phyloP scores from a whole-genome alignment of 116 monocot species.

The Dioscorea cayenensis region DNA sequence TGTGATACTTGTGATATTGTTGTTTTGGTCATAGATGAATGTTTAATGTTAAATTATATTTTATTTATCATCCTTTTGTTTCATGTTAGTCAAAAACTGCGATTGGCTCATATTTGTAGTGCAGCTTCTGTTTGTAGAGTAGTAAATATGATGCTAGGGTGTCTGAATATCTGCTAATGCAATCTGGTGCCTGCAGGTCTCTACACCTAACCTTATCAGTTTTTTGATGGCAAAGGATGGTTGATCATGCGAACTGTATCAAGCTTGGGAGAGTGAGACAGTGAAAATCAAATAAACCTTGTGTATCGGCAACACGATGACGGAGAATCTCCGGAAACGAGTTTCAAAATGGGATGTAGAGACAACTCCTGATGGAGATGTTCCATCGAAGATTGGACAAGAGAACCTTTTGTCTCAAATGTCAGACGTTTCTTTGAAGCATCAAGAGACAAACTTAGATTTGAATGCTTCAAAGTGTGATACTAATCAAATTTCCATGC shows the following conservation, averaged over 20 bases:
- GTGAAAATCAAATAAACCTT: background rate
- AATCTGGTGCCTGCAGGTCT: background rate
- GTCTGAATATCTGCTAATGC: background rate
- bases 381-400: conserved; percentile 2
- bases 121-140: too few relatives aligned
- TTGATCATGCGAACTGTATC: background rate
- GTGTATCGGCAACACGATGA: conserved; percentile 12
- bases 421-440: conserved; percentile 9
- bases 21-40: background rate
- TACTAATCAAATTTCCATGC: background rate
- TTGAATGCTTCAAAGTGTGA: conserved; percentile 10
- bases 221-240: background rate
- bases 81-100: background rate
- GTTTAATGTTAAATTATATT: background rate
- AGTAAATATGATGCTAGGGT: too few relatives aligned
- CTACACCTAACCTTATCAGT: too few relatives aligned
- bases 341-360: conserved; percentile 55
- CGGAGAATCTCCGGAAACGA: conserved; percentile 29
- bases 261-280: background rate
- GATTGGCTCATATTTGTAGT: background rate
- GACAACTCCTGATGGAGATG: conserved; percentile 9
- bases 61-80: background rate
- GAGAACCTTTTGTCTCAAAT: conserved; percentile 5
- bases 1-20: background rate
- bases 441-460: background rate